These are phyloP conservation scores for Trichomonascaceae sp. DNA, from an alignment of 1,139 yeast species.

Conservation along the genomic window DNA sequence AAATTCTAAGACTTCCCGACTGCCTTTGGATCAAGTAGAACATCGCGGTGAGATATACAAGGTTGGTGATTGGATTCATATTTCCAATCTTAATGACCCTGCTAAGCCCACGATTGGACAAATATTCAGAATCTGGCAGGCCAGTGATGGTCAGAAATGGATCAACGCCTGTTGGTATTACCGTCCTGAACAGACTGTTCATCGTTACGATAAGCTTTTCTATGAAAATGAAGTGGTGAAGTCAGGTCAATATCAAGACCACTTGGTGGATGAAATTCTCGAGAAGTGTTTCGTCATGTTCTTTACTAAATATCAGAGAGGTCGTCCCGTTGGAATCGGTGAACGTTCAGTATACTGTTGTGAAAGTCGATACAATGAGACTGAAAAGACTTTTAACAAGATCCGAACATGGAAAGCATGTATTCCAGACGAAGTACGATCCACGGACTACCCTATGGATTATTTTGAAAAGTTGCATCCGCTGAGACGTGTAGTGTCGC, in stretches of 20 bases:
- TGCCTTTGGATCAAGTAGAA: conserved; percentile 71
- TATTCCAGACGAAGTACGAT: conserved; percentile 92
- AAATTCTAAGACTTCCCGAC: conserved; percentile 48
- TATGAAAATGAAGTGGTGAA: conserved; percentile 93
- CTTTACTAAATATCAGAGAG: conserved; percentile 89
- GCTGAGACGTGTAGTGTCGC: conserved; percentile 69
- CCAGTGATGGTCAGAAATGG: conserved; percentile 74
- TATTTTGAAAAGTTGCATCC: conserved; percentile 42
- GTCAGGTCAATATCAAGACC: conserved; percentile 96
- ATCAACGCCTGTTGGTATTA: conserved; percentile 97
- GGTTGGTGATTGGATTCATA: conserved; percentile 93
- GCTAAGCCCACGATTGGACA: conserved; percentile 91
- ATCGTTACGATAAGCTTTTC: conserved; percentile 79
- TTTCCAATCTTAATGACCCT: conserved; percentile 80
- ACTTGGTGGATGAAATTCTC: conserved; percentile 75
- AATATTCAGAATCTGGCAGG: conserved; percentile 86
- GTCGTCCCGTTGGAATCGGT: conserved; percentile 76
- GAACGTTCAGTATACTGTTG: conserved; percentile 75
- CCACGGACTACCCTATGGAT: conserved; percentile 71
- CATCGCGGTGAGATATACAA: conserved; percentile 66
- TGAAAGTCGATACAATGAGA: conserved; percentile 90
- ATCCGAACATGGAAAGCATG: conserved; percentile 99
- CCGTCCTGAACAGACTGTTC: conserved; percentile 96
- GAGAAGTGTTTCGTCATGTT: conserved; percentile 95
- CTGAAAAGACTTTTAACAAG: conserved; percentile 82